Base-by-base conservation (phyloP, 176 grass and related monocot genomes). In the Thinopyrum elongatum region DNA sequence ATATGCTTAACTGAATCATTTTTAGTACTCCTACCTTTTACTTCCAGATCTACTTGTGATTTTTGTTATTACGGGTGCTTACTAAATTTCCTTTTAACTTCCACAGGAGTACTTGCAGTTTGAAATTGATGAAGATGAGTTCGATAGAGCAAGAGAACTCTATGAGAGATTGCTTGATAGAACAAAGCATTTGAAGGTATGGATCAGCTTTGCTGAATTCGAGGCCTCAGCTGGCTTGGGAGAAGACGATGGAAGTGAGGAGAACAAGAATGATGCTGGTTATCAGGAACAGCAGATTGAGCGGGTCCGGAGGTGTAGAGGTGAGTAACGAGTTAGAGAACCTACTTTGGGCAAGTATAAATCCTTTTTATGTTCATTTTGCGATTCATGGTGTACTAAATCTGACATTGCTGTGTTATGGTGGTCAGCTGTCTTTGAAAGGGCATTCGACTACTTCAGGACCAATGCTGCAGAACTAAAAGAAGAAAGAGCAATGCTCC, bases 401-500 rank as follows among this genome's bases (percentile, higher is more conserved):
- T 59, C 62, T 77, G 65, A 81, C 30, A 72, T 73, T 80, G 4
- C 12, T 82, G 5, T 89, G 27, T 81, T 79, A 13, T 79, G 44
- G 30, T 76, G 44, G 77, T 10, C 83, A 98, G 93, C 81, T 87
- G 76, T 95, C 38, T 98, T 98, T 84, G 90, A 94, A 82, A 91
- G 86, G 75, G 93, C 92, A 55, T 98, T 98, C 6, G 90, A 95
- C 70, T 92, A 95, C 83, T 94, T 91, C n/a, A 91, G 93, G 82
- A 93, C 88, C 17, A 89, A 73, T 77, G 93, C 90, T 21, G 84
- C 93, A 47, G 93, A 98, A 36, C 84, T 95, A 39, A 95, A 95
- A 84, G 96, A 95, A 85, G 96, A 98, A 88, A 95, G 96, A 84
- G 92, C 91, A 29, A 98, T 98, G 93, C 90, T 98, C 42, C 87